Evolutionary conservation across 345 rosid species (phyloP).

Genomic region (Isatis tinctoria): DNA sequence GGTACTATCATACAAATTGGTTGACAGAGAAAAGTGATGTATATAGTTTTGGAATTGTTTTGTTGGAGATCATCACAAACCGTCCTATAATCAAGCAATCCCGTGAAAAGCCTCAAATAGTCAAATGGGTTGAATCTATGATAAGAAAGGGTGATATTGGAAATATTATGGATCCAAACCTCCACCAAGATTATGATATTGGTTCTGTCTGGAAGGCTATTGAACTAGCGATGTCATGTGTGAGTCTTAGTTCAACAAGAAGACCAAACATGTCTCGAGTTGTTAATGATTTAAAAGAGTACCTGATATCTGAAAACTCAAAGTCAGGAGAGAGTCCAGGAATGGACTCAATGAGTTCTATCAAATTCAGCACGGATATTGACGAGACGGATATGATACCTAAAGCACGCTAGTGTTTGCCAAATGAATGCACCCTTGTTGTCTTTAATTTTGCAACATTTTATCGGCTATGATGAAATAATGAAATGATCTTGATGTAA

Average conservation of each 20-base stretch:
- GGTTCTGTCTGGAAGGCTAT: constrained; percentile 11
- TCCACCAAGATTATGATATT: not conserved
- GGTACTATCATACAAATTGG: not conserved
- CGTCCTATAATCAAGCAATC: not conserved
- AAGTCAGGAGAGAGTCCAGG: not conserved
- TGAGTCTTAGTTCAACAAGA: not conserved
- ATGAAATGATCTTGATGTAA: no score
- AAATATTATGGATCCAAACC: not conserved
- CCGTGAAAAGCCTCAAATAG: not conserved
- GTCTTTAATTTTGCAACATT: no score
- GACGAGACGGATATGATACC: not conserved
- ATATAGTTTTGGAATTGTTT: constrained; percentile 12
- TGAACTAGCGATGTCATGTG: constrained; percentile 9
- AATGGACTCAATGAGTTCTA: not conserved
- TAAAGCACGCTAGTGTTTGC: not conserved
- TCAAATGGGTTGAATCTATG: not conserved
- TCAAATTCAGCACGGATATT: not conserved
- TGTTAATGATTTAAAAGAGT: not conserved
- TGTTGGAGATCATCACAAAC: not conserved
- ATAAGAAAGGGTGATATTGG: not conserved
- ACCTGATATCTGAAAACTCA: not conserved
- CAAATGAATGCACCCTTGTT: not conserved
- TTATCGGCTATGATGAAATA: no score
- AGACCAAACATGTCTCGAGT: constrained; percentile 14
- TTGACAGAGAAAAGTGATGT: constrained; percentile 3